Conservation (phyloP, 345 rosid species). For the Salix arbutifolia region DNA sequence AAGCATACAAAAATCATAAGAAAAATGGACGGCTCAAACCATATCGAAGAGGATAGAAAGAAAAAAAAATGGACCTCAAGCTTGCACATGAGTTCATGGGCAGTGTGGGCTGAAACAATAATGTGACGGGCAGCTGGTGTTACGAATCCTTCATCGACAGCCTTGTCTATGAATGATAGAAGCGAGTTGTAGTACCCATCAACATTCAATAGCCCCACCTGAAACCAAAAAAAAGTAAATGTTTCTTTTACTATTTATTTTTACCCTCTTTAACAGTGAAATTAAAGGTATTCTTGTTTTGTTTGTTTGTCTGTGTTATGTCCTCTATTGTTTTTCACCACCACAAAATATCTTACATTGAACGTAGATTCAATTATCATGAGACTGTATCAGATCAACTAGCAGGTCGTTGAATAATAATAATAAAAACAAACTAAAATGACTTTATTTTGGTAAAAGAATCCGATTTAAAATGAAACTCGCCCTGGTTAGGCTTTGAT, state of each 20-base stretch:
- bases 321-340: neutral
- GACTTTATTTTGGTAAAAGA: no score
- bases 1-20: neutral
- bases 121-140: conserved; percentile 68
- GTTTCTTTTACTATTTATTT: neutral
- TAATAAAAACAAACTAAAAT: no score
- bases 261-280: neutral
- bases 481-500: no score
- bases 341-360: neutral
- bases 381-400: no score
- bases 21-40: neutral
- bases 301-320: neutral
- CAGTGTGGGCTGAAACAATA: conserved; percentile 65
- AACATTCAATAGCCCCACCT: conserved; percentile 74
- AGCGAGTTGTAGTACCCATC: conserved; percentile 74
- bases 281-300: neutral
- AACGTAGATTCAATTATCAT: no score
- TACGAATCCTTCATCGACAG: conserved; percentile 77
- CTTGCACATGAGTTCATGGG: conserved; percentile 66
- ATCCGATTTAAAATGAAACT: no score
- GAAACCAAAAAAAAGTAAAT: neutral
- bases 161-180: conserved; percentile 69
- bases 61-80: conserved; percentile 44
- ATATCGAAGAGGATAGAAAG: neutral
- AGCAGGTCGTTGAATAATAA: no score